Evolutionary conservation across 306 rosid genomes (phyloP).

Genomic region (Cicer bijugum): DNA sequence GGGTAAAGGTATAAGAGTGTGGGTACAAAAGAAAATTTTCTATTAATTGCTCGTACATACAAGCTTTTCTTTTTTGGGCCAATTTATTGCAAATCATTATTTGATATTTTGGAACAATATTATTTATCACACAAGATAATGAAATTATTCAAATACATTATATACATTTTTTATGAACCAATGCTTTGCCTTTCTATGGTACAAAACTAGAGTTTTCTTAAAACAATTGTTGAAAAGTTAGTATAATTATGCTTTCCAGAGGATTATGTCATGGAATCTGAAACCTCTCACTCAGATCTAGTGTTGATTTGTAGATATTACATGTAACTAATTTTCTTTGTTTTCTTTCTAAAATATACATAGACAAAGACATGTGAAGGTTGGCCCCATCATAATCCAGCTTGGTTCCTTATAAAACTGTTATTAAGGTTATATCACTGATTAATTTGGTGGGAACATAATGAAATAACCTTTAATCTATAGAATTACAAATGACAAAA

Average conservation of each 20-base stretch:
- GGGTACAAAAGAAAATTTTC: no score
- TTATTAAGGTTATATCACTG: no score
- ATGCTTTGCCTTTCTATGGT: conserved; percentile 1
- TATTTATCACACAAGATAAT: neutral
- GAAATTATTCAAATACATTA: neutral
- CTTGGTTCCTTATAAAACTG: no score
- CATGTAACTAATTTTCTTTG: conserved; percentile 7
- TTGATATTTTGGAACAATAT: conserved; percentile 7
- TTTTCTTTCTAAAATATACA: neutral
- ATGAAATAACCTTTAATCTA: neutral
- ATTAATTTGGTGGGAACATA: neutral
- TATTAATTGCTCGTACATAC: conserved; percentile 29
- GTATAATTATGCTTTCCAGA: conserved; percentile 12
- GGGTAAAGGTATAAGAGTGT: no score
- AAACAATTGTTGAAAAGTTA: conserved; percentile 14
- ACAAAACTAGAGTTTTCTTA: conserved; percentile 27
- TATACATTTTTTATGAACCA: neutral
- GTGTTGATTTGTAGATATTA: neutral
- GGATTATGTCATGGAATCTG: conserved; percentile 21
- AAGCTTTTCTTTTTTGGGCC: conserved; percentile 33
- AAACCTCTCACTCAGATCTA: conserved; percentile 34
- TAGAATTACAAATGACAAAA: neutral
- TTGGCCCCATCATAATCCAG: neutral
- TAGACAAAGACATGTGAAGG: neutral
- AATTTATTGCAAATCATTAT: conserved; percentile 33